Percentiles rank a stretch among this genome's conserved stretches.
phyloP scores from a whole-genome alignment of 1,284 basidiomycete species.

The Melampsora larici-populina region DNA sequence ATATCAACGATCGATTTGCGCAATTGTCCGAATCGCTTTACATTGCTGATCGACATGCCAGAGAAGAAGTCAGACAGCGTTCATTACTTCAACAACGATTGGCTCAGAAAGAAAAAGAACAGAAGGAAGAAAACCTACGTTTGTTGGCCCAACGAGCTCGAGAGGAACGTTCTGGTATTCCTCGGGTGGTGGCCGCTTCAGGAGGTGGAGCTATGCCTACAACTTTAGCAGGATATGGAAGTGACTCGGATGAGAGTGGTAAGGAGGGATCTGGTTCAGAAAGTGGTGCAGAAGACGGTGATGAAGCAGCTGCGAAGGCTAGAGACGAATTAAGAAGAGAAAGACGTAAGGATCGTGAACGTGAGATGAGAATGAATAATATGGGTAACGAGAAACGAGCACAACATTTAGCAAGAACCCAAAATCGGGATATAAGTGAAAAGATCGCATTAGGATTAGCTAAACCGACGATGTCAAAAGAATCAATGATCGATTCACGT shows the following conservation, averaged over 20 bases:
- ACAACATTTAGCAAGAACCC: constrained; percentile 87
- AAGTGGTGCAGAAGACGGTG: constrained; percentile 57
- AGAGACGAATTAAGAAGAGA: constrained; percentile 86
- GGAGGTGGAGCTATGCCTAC: constrained; percentile 63
- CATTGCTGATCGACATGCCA: constrained; percentile 93
- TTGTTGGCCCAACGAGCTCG: constrained; percentile 89
- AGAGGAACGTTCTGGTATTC: constrained; percentile 80
- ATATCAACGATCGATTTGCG: constrained; percentile 99
- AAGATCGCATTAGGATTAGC: constrained; percentile 97
- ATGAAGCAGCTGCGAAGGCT: constrained; percentile 78
- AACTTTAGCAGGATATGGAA: constrained; percentile 64
- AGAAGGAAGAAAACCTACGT: constrained; percentile 93
- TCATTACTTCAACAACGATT: constrained; percentile 97
- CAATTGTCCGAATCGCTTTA: constrained; percentile 96
- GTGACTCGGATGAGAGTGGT: constrained; percentile 44
- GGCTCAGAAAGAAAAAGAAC: constrained; percentile 94
- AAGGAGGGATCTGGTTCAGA: constrained; percentile 19
- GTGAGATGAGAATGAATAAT: constrained; percentile 97
- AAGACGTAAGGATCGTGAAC: constrained; percentile 87
- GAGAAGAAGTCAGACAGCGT: constrained; percentile 94
- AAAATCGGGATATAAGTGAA: constrained; percentile 98
- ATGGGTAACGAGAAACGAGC: constrained; percentile 97
- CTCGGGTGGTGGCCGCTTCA: constrained; percentile 48
- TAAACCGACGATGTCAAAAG: constrained; percentile 90
- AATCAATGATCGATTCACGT: constrained; percentile 92